Evolutionary conservation across 2,329 filamentous ascomycete species (phyloP), one percentile per base, ranked within the genome.

Genomic region (Colletotrichum tropicicola): DNA sequence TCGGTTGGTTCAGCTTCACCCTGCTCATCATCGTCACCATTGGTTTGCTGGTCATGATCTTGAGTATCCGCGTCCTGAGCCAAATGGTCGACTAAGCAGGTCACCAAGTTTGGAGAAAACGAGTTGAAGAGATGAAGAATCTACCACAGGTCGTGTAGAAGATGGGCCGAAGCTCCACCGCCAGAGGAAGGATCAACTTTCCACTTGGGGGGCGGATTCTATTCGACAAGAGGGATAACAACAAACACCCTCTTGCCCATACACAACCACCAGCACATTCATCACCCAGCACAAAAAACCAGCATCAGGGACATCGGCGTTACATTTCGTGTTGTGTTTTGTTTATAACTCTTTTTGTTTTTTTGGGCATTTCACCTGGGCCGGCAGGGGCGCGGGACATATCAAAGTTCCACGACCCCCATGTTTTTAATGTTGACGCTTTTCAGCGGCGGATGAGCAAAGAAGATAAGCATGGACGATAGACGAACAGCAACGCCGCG

Each of bases 1-100:
- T 99, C 74, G 96, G 96, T 64, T 99, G 96, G 96, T 98, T 99
- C 79, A 92, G 93, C 43, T 98, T 99, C 74, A 91, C 92, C 21
- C 79, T 98, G 56, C 85, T 99, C 69, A 97, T 99, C 72, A 91
- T 98, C 67, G 95, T 98, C 56, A 98, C 95, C 51, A 96, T 98
- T 73, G 96, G 95, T 59, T 79, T 98, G 78, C 83, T 99, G 68
- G 92, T 98, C 73, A 98, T 98, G 94, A 97, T 98, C 73, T 82
- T 98, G 77, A 98, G 94, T 80, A 96, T 98, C 75, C 87, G 90
- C 70, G 85, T 97, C 60, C 81, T 98, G 69, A 86, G 89, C 71
- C 86, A 91, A 72, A 79, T 88, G 74, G 81, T 80, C 58, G 52
- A 59, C 61, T 66, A 64, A 37, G 23, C 44, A 51, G n/a, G n/a